Evolutionary conservation across 768 basidiomycete species (phyloP).

Genomic region (Serpula lacrymans): DNA sequence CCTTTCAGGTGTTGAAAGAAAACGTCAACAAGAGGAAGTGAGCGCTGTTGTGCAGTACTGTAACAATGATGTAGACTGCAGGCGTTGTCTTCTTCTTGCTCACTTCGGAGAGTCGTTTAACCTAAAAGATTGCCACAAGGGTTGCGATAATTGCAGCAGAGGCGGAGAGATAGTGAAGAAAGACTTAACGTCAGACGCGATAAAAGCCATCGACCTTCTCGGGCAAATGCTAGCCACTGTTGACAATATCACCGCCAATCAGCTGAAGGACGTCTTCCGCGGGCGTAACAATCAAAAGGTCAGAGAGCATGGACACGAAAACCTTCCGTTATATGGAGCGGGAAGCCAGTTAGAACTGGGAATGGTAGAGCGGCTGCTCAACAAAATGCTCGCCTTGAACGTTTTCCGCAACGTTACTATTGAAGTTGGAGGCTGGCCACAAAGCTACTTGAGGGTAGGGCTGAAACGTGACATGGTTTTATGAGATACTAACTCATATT

Average conservation of each 20-base stretch:
- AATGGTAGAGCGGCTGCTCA: slow-evolving; percentile 64
- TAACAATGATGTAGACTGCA: slow-evolving; percentile 76
- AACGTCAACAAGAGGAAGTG: slow-evolving; percentile 63
- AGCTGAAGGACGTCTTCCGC: slow-evolving; percentile 60
- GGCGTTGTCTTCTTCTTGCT: slow-evolving; percentile 81
- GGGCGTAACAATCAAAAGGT: slow-evolving; percentile 54
- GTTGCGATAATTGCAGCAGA: slow-evolving; percentile 83
- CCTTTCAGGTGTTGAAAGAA: slow-evolving; percentile 51
- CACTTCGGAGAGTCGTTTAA: slow-evolving; percentile 87
- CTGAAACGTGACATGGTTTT: slow-evolving; percentile 1
- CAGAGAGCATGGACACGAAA: no score
- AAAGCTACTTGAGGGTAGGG: slow-evolving; percentile 51
- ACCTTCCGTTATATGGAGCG: slow-evolving; percentile 51
- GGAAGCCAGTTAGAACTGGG: slow-evolving; percentile 47
- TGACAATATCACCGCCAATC: slow-evolving; percentile 55
- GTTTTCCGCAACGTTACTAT: slow-evolving; percentile 47
- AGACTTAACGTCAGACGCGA: slow-evolving; percentile 63
- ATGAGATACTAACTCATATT: slow-evolving; percentile 2
- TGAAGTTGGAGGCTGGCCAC: slow-evolving; percentile 48
- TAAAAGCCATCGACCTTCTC: slow-evolving; percentile 56
- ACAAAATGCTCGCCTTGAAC: slow-evolving; percentile 48
- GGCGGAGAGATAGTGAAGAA: slow-evolving; percentile 39
- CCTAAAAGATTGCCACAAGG: slow-evolving; percentile 54
- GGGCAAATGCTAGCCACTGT: slow-evolving; percentile 38
- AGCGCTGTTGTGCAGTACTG: slow-evolving; percentile 78